These are phyloP conservation scores for Tetrastigma voinierianum DNA, from an alignment of 164 flowering plant genomes.

Conservation along the genomic window DNA sequence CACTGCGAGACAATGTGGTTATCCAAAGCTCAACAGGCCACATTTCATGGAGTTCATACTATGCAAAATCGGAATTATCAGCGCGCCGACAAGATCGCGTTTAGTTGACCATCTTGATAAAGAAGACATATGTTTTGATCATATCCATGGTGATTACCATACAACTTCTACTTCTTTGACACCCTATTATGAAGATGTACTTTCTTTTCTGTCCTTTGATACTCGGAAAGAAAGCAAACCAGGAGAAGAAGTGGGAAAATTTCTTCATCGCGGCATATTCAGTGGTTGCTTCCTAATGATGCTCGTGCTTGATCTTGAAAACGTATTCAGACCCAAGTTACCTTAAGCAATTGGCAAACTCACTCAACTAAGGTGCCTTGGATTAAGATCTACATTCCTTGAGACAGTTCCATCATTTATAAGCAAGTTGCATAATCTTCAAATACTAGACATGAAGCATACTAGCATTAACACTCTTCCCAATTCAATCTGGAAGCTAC, in stretches of 20 bases:
- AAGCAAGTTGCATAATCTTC: no score
- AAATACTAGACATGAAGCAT: no score
- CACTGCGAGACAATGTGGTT: constrained; percentile 13
- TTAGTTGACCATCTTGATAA: neutral
- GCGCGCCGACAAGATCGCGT: neutral
- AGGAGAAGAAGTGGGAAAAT: constrained; percentile 9
- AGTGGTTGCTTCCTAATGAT: no score
- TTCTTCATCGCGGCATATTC: neutral
- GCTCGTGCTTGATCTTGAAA: no score
- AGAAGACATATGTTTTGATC: neutral
- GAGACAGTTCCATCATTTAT: no score
- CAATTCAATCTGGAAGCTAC: no score
- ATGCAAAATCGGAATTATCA: neutral
- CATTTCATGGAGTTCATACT: constrained; percentile 7
- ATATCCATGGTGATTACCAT: neutral
- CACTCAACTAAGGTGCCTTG: no score
- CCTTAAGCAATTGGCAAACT: no score
- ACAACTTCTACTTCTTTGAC: neutral
- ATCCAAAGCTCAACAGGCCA: no score
- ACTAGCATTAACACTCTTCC: no score
- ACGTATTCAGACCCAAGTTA: no score
- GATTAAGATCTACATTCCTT: no score
- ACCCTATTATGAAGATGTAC: neutral
- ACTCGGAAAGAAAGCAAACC: constrained; percentile 7
- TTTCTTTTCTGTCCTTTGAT: constrained; percentile 6